Base-by-base conservation (phyloP, 108 stramenopile genomes). In the Epipyxis sp. region DNA sequence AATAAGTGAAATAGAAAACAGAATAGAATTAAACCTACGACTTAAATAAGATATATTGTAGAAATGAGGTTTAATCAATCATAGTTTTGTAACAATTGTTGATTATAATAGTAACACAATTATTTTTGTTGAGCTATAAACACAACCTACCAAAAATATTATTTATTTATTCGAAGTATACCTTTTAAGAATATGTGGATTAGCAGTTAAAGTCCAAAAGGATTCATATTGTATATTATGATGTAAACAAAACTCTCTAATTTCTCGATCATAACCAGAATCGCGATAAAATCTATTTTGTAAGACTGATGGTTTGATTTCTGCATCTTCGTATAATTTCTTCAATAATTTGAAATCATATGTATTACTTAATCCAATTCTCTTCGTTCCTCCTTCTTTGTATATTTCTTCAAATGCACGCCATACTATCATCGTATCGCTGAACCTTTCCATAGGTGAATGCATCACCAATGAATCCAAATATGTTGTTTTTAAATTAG, bases 241-340 rank as follows among this genome's bases (percentile, higher is more conserved):
- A 32, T 91, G 90, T 35, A 85, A 76, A 77, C 91, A 92, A 81
- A 92, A 89, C 0, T 77, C 37, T 46, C 94, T 81, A 34, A 95
- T 74, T 39, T 91, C 87, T 34, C 82, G 81, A 76, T 95, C 94
- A 68, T 90, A 95, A 46, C 85, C 78, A 10, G 90, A 82, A 1
- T 90, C 76, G 0, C 76, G 76, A 71, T 93, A 90, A 68, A 95
- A 93, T 0, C 94, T 85, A 87, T 95, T 95, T 65, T 95, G 94
- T 3, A 93, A 54, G 25, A 93, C 90, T 27, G 78, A 65, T 30
- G 92, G 92, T 85, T 92, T 93, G 80, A 91, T 81, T n/a, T 79
- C 58, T 0, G 92, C 91, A 50, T 86, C 68, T 74, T 80, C 25
- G 77, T 87, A 88, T 0, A 90, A 40, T 16, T 35, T 44, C 40